Conservation (phyloP, 2,329 filamentous ascomycete species). For the Ophiosphaerella narmari region DNA sequence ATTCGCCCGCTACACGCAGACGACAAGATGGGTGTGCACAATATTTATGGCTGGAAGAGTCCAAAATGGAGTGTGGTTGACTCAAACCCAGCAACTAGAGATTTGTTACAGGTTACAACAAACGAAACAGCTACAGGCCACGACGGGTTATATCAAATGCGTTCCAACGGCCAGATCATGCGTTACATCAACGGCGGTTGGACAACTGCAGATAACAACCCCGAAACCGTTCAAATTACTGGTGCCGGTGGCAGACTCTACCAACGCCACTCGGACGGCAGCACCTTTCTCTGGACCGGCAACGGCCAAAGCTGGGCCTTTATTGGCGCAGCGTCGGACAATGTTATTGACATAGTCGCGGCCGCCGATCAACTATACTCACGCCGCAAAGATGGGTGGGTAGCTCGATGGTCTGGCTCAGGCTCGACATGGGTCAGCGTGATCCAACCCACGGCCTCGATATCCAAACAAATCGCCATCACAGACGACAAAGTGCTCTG, state of each 20-base stretch:
- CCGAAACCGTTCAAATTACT: slow-evolving; percentile 31
- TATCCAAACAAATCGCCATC: slow-evolving; percentile 28
- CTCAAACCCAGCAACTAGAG: slow-evolving; percentile 17
- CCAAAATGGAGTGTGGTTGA: slow-evolving; percentile 33
- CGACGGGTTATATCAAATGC: slow-evolving; percentile 36
- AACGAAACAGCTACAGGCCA: slow-evolving; percentile 5
- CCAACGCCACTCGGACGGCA: slow-evolving; percentile 35
- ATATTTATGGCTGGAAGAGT: slow-evolving; percentile 33
- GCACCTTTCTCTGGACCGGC: slow-evolving; percentile 27
- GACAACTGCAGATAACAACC: slow-evolving; percentile 29
- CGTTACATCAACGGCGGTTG: slow-evolving; percentile 23
- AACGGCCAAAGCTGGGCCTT: slow-evolving; percentile 24
- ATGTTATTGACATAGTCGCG: slow-evolving; percentile 34
- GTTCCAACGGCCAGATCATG: slow-evolving; percentile 29
- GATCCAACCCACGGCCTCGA: slow-evolving; percentile 20
- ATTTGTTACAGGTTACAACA: slow-evolving; percentile 26
- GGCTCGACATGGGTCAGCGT: slow-evolving; percentile 28
- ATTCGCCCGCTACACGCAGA: slow-evolving; percentile 30
- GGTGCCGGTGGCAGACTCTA: slow-evolving; percentile 29
- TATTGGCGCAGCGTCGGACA: slow-evolving; percentile 25
- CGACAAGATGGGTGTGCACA: slow-evolving; percentile 35
- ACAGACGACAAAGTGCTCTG: slow-evolving; percentile 31
- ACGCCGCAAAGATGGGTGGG: slow-evolving; percentile 35
- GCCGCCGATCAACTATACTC: slow-evolving; percentile 32
- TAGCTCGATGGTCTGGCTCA: slow-evolving; percentile 28